Base-by-base conservation (phyloP, 192 early-diverging fungal species). In the Coemansia sp. region DNA sequence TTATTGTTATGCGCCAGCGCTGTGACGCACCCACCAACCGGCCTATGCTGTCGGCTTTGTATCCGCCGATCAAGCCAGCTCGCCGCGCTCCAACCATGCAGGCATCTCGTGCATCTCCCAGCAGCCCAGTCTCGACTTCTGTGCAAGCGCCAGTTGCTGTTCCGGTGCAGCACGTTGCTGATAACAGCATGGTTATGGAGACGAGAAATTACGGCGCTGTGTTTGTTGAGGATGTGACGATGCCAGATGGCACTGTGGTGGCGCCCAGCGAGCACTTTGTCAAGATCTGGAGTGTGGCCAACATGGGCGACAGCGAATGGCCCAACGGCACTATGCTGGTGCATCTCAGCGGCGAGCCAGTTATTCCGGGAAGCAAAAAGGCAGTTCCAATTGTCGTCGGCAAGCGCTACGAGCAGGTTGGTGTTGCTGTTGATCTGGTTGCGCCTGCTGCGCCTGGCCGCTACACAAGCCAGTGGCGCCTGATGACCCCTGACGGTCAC, bases 1-100 rank as follows among this genome's bases (percentile, higher is more conserved):
- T 97, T 71, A 64, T 96, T 58, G 95, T 97, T 75, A 93, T 98
- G 60, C 84, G 92, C 50, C 86, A 54, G 51, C 57, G 25, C 48
- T 59, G 39, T 35, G 29, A 15, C 7, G 55, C 41, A 1, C 69
- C 70, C 48, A 55, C 22, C 29, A 45, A 47, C 49, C 55, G 23
- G 38, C 69, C 69, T 0, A 67, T 78, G 69, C 70, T 78, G 11
- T 19, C 54, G 0, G 39, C 29, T 24, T 43, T 78, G 3, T 78
- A 65, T 55, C 62, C 56, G 5, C 48, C 41, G 41, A 43, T 15
- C 14, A 43, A 43, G 41, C 41, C 41, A 15, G 41, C 41, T n/a
- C 8, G 41, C 15, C 41, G 41, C 8, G 4, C 41, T 15, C 41
- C 41, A 43, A n/a, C 2, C 41, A n/a, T 14, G 12, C 41, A 43